Base-by-base conservation (phyloP, 345 rosid species). In the Eucalyptus paniculata region DNA sequence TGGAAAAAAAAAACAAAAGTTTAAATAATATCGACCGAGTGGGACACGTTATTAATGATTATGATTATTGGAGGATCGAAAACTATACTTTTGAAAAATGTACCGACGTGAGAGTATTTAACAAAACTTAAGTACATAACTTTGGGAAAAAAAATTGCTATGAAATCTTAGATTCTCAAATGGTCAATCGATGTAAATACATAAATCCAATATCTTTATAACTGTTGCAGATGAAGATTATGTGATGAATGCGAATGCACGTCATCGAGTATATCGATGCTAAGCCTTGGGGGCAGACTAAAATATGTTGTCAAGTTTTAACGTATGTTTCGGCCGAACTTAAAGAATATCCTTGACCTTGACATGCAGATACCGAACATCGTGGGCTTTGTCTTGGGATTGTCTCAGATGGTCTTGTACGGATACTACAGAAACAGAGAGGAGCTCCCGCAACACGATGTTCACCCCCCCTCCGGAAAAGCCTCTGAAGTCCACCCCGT, bases 371-470 rank as follows among this genome's bases (percentile, higher is more conserved):
- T 96, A 15, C 99, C 99, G 54, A 97, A 97, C 85, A 88, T 97
- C 23, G 13, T 95, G 47, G 99, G 99, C 37, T 94, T 97, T 90
- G 19, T 92, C 87, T 60, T 97, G 86, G 99, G 99, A 65, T 81
- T 96, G 86, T 45, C 93, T 69, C 99, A 97, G 92, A 97, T 96
- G 98, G 8, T 92, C n/a, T 88, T 97, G 44, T 96, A 97, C 88
- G 92, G 91, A 23, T 72, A 92, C 12, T 96, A 93, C 94, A 94
- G 92, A 40, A 93, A 94, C 65, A 62, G 92, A 24, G 89, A 90
- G 83, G 92, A 91, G 90, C 51, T 87, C 18, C 93, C 94, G 51
- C 94, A 92, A 37, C 53, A 88, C n/a, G 34, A 88, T 8, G 77
- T 92, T 30, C n/a, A 87, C 17, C 12, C 88, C 91, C 11, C 89